Percentiles rank a stretch among this genome's conserved stretches.
Evolutionary conservation across 345 rosid genomes (phyloP).

Genomic region (Rhodamnia argentea): DNA sequence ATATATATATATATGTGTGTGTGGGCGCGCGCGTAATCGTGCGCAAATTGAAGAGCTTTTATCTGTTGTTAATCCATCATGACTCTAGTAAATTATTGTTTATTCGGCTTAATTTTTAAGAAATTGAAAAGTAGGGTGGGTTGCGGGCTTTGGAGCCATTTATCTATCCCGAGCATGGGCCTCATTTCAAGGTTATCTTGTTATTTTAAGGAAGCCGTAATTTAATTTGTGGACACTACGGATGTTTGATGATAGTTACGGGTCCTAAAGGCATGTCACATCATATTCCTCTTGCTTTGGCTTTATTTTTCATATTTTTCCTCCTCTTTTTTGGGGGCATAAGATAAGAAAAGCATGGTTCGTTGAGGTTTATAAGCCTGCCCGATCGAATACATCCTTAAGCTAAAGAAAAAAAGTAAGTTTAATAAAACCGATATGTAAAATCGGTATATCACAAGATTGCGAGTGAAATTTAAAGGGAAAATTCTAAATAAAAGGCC

Average conservation of each 20-base stretch:
- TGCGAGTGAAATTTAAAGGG: background rate
- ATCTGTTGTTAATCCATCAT: too few species aligned
- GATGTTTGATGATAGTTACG: background rate
- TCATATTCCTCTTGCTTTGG: background rate
- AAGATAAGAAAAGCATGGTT: background rate
- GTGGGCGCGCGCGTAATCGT: too few species aligned
- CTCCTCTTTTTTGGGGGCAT: background rate
- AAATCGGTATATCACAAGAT: background rate
- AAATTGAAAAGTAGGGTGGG: background rate
- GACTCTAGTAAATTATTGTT: too few species aligned
- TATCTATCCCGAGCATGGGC: too few species aligned
- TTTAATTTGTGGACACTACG: background rate
- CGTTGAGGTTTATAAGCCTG: background rate
- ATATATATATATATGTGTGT: too few species aligned
- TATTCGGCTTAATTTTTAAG: background rate
- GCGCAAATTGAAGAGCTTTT: too few species aligned
- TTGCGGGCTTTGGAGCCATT: too few species aligned
- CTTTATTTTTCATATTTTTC: background rate
- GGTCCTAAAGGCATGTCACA: background rate
- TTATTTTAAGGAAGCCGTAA: background rate
- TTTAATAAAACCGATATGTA: too few species aligned
- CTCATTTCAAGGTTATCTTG: too few species aligned
- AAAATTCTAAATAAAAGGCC: too few species aligned
- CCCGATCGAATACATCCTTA: background rate
- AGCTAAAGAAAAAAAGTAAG: background rate